Evolutionary conservation across 176 grass and related monocot species (phyloP).

Genomic region (Phoenix roebelenii): DNA sequence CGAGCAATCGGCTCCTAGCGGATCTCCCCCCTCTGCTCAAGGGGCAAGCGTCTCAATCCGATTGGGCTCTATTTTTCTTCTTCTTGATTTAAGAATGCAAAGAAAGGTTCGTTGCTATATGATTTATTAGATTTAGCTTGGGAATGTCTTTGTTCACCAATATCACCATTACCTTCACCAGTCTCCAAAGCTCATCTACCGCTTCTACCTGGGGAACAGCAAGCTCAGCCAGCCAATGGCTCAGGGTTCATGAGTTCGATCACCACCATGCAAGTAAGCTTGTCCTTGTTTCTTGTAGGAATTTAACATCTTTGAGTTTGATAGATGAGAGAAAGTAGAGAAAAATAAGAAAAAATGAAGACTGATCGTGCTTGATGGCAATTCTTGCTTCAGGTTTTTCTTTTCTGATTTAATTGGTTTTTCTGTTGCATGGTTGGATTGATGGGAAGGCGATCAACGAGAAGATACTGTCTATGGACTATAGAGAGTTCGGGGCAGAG

Average conservation of each 20-base stretch:
- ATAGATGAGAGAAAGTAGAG: background rate
- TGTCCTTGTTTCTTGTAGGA: too few relatives aligned
- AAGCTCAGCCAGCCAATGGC: constrained; percentile 54
- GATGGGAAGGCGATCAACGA: constrained; percentile 60
- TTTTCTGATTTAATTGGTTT: too few relatives aligned
- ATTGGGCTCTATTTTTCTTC: too few relatives aligned
- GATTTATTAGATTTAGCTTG: constrained; percentile 46
- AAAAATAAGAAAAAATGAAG: too few relatives aligned
- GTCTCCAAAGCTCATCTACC: constrained; percentile 77
- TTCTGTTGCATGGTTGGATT: background rate
- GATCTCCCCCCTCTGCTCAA: constrained; percentile 46
- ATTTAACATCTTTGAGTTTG: background rate
- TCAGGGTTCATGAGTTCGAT: constrained; percentile 45
- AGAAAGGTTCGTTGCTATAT: too few relatives aligned
- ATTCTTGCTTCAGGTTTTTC: too few relatives aligned
- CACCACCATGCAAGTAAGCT: too few relatives aligned
- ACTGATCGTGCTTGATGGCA: too few relatives aligned
- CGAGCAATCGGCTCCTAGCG: constrained; percentile 16
- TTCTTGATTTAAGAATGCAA: too few relatives aligned
- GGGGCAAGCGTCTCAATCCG: constrained; percentile 28
- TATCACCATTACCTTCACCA: constrained; percentile 95
- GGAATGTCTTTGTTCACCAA: constrained; percentile 91
- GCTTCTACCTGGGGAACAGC: constrained; percentile 91
- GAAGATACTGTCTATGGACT: constrained; percentile 86
- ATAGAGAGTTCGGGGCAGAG: constrained; percentile 41